Base-by-base conservation (phyloP, 1,284 basidiomycete genomes). In the Takashimella koratensis region DNA sequence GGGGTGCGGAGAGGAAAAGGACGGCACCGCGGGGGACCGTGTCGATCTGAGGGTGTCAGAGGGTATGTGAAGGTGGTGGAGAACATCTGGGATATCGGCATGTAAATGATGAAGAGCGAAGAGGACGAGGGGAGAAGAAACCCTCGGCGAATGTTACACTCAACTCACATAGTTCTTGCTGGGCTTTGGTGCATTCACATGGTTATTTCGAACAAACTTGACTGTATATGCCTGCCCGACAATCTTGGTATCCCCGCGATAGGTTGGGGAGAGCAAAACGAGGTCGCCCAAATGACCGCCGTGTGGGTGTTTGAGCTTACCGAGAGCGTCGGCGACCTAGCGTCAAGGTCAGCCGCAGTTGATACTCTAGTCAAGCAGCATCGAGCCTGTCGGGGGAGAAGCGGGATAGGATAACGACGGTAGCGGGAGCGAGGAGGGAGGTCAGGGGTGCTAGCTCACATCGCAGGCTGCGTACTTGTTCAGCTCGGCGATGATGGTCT, bases 161-260 rank as follows among this genome's bases (percentile, higher is more conserved):
- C 30, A 16, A 36, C 30, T 36, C 30, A 36, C 30, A 36, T 36
- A 36, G 30, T 36, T 36, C 10, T 36, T 36, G 8, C 10, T 8
- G 10, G 30, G 30, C 30, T 36, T 36, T 8, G 30, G 30, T 36
- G 30, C 30, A 36, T 36, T 36, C 8, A 36, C 16, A 36, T 36
- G 30, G 16, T 36, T 36, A 16, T 36, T 36, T 2, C 20, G 5
- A 55, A 70, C 24, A 50, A 78, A 78, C 66, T 86, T 81, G 48
- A 97, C 92, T 1, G 94, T 97, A 68, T 90, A 96, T 0, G 90
- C 93, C 12, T 87, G 88, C 0, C 87, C 90, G 59, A 86, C 77
- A n/a, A 82, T 66, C 49, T 66, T 68, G 30, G 59, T 63, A 21
- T 63, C 62, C 21, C 62, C 53, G 82, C 55, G 86, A 73, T 74